These are phyloP conservation scores for Daldinia childiae DNA, from an alignment of 495 filamentous ascomycete genomes.

Conservation along the genomic window DNA sequence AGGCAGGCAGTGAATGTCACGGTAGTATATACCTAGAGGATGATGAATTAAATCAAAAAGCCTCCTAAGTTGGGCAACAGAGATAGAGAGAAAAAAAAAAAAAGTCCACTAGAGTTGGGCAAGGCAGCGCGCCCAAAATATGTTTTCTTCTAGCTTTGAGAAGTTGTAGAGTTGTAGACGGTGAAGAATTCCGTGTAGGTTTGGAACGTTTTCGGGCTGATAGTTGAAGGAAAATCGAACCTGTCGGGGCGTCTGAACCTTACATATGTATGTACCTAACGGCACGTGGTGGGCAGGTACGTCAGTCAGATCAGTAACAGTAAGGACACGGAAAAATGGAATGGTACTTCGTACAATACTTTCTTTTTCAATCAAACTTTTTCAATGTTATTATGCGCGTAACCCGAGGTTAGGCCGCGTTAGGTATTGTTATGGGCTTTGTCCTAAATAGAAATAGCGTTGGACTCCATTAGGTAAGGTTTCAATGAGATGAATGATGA, in stretches of 20 bases:
- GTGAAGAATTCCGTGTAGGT: constrained; percentile 1
- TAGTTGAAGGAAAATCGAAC: not conserved
- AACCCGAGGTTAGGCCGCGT: not conserved
- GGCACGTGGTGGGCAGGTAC: constrained; percentile 1
- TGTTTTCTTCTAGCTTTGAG: constrained; percentile 16
- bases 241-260: not conserved
- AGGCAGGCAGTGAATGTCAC: constrained; percentile 21
- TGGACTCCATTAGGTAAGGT: too few species aligned
- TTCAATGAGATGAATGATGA: too few species aligned
- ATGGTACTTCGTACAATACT: not conserved
- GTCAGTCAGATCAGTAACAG: not conserved
- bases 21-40: constrained; percentile 20
- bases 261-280: constrained; percentile 7
- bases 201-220: constrained; percentile 19
- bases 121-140: constrained; percentile 26
- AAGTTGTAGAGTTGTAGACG: constrained; percentile 19
- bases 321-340: not conserved
- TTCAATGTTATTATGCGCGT: not conserved
- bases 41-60: constrained; percentile 31
- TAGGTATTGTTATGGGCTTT: too few species aligned
- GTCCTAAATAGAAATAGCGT: not conserved
- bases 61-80: constrained; percentile 14
- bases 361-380: too few species aligned
- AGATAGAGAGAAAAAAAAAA: not conserved
- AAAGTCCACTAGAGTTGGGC: constrained; percentile 20